These are phyloP conservation scores for Ogataea paradorogensis DNA, from an alignment of 805 yeast genomes.

Conservation along the genomic window DNA sequence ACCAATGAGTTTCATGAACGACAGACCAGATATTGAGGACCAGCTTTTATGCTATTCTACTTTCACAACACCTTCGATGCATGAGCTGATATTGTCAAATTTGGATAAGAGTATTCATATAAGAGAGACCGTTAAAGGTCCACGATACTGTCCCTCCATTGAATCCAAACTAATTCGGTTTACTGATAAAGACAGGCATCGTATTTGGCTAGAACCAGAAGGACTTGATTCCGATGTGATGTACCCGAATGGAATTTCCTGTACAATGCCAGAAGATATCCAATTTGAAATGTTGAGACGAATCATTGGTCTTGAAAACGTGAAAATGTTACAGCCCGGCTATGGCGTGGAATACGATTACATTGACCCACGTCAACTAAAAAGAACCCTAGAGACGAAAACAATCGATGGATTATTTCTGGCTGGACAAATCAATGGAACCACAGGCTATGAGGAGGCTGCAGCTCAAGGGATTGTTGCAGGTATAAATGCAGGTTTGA, in stretches of 20 bases:
- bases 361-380: constrained; percentile 87
- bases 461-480: constrained; percentile 96
- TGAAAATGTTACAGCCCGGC: constrained; percentile 88
- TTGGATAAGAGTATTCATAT: constrained; percentile 85
- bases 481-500: constrained; percentile 89
- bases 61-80: constrained; percentile 70
- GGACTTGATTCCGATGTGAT: constrained; percentile 84
- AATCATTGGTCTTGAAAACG: constrained; percentile 88
- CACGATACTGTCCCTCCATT: constrained; percentile 95
- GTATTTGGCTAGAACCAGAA: constrained; percentile 96
- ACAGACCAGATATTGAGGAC: constrained; percentile 54
- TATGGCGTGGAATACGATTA: constrained; percentile 99
- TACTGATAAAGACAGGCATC: constrained; percentile 69
- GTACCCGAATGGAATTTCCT: constrained; percentile 94
- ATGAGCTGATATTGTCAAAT: constrained; percentile 63
- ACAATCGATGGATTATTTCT: constrained; percentile 71
- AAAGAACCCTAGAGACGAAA: constrained; percentile 77
- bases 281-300: constrained; percentile 70
- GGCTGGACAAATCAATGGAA: constrained; percentile 98
- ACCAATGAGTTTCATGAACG: constrained; percentile 87
- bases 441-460: constrained; percentile 99
- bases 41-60: constrained; percentile 78
- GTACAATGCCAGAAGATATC: constrained; percentile 93
- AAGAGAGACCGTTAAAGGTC: constrained; percentile 91
- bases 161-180: constrained; percentile 86